Evolutionary conservation across 805 yeast genomes (phyloP).

Genomic region (Barnettozyma sp.): DNA sequence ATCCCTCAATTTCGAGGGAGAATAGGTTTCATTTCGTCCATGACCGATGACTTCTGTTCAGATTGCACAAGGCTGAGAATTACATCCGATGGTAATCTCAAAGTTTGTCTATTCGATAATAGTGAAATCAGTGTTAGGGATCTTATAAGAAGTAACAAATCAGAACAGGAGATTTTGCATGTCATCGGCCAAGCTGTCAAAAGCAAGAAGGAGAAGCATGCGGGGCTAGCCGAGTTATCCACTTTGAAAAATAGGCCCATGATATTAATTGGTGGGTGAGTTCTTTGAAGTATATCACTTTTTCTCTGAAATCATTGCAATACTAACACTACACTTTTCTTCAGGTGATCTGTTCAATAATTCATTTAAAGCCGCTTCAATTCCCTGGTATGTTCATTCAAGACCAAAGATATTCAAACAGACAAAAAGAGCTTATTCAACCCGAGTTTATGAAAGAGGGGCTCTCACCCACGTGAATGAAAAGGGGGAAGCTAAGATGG

Average conservation of each 20-base stretch:
- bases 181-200: slow-evolving; percentile 41
- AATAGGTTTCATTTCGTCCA: slow-evolving; percentile 48
- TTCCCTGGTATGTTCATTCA: too few species aligned
- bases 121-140: slow-evolving; percentile 43
- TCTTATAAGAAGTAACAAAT: slow-evolving; percentile 31
- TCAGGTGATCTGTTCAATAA: too few species aligned
- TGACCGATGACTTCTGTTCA: slow-evolving; percentile 47
- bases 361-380: too few species aligned
- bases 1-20: slow-evolving; percentile 39
- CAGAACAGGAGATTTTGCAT: slow-evolving; percentile 31
- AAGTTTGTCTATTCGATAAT: slow-evolving; percentile 49
- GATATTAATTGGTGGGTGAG: slow-evolving; percentile 50
- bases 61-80: slow-evolving; percentile 46
- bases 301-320: too few species aligned
- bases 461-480: slow-evolving; percentile 37
- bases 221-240: slow-evolving; percentile 41
- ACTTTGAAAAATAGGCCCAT: slow-evolving; percentile 45
- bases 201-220: slow-evolving; percentile 43
- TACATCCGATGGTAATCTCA: slow-evolving; percentile 48
- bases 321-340: too few species aligned
- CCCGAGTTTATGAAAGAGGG: too few species aligned
- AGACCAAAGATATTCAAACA: too few species aligned
- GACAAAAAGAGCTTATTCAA: too few species aligned
- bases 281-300: too few species aligned
- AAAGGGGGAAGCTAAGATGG: slow-evolving; percentile 42